phyloP scores from a whole-genome alignment of 441 rosid species.

The Gossypium schwendimanii region DNA sequence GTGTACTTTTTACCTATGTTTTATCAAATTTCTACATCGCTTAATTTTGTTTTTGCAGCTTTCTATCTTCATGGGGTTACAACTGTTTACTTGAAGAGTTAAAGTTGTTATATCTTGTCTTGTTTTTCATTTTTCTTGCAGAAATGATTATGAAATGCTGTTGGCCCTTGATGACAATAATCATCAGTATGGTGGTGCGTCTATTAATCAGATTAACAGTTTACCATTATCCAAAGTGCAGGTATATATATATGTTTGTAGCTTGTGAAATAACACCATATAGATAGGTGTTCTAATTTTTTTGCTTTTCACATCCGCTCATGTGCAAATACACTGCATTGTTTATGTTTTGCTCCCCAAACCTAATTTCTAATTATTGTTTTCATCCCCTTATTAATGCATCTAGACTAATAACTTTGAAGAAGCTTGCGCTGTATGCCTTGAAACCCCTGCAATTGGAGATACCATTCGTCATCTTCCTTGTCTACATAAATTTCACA shows the following conservation, averaged over 20 bases:
- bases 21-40: not conserved
- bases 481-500: slow-evolving; percentile 94
- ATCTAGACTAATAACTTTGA: slow-evolving; percentile 46
- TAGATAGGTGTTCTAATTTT: not conserved
- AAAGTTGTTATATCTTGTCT: not conserved
- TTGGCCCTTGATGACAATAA: slow-evolving; percentile 80
- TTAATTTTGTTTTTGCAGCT: not conserved
- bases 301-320: not conserved
- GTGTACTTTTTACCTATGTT: not conserved
- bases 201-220: slow-evolving; percentile 56
- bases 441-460: slow-evolving; percentile 66
- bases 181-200: slow-evolving; percentile 50
- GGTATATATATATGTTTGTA: slow-evolving; percentile 29
- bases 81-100: not conserved
- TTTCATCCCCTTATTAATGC: slow-evolving; percentile 23
- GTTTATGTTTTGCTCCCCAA: not conserved
- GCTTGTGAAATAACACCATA: not conserved
- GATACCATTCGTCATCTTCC: slow-evolving; percentile 90
- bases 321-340: not conserved
- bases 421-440: slow-evolving; percentile 77
- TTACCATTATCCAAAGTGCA: slow-evolving; percentile 75
- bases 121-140: slow-evolving; percentile 27
- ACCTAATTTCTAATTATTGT: slow-evolving; percentile 15
- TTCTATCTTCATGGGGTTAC: not conserved
- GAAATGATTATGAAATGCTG: slow-evolving; percentile 87